These are phyloP conservation scores for Akanthomyces lecanii DNA, from an alignment of 2,329 filamentous ascomycete species.

Conservation along the genomic window DNA sequence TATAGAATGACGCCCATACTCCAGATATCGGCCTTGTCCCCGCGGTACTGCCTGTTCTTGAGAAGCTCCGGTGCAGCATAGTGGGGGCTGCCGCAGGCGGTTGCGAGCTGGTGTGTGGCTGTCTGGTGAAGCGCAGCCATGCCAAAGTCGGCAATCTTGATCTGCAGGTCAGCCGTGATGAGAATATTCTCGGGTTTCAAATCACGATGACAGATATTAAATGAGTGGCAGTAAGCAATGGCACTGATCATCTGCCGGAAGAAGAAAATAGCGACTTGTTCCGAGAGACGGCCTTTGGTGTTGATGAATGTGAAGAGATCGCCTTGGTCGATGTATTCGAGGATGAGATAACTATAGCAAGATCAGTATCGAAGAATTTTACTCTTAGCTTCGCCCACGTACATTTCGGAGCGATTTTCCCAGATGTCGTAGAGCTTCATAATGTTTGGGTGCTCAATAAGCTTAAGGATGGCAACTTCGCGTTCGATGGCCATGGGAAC, in stretches of 20 bases:
- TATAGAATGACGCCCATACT: slow-evolving; percentile 88
- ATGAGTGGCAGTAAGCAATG: slow-evolving; percentile 85
- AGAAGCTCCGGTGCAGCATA: slow-evolving; percentile 94
- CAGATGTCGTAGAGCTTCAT: slow-evolving; percentile 94
- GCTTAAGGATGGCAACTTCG: slow-evolving; percentile 94
- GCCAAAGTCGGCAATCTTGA: slow-evolving; percentile 96
- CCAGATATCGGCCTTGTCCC: slow-evolving; percentile 89
- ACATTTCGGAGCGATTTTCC: slow-evolving; percentile 96
- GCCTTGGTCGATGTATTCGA: slow-evolving; percentile 77
- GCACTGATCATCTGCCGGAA: slow-evolving; percentile 93
- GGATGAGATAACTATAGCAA: slow-evolving; percentile 74
- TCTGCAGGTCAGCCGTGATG: slow-evolving; percentile 66
- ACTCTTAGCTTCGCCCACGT: slow-evolving; percentile 33
- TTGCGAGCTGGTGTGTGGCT: slow-evolving; percentile 71
- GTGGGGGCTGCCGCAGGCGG: slow-evolving; percentile 92
- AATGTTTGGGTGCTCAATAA: slow-evolving; percentile 92
- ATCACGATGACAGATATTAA: slow-evolving; percentile 94
- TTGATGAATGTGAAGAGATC: slow-evolving; percentile 89
- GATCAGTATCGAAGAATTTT: slow-evolving; percentile 16
- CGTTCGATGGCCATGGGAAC: slow-evolving; percentile 89
- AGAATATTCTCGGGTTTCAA: slow-evolving; percentile 97
- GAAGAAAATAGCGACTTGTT: slow-evolving; percentile 76
- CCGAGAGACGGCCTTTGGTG: slow-evolving; percentile 64
- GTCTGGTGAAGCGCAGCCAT: slow-evolving; percentile 92
- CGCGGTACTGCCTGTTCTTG: slow-evolving; percentile 70